A percentile compares a stretch with the other conserved stretches of the same genome.
Conservation (phyloP, 2,329 filamentous ascomycete genomes). For the Ophiobolus disseminans region DNA sequence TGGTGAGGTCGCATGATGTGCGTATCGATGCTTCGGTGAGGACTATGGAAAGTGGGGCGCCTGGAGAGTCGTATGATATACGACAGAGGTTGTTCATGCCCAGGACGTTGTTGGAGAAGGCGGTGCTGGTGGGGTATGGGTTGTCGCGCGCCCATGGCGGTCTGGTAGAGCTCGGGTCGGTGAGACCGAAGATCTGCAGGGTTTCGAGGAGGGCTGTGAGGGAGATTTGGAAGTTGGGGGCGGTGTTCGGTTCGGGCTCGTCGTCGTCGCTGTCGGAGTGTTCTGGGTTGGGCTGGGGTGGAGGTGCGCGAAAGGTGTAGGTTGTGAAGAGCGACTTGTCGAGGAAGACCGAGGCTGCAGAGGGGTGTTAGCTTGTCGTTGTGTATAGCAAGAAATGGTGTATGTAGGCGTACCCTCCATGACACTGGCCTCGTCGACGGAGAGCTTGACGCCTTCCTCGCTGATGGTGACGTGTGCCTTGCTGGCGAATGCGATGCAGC, state of each 20-base stretch:
- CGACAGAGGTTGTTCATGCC: constrained; percentile 87
- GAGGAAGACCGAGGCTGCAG: constrained; percentile 76
- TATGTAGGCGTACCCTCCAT: constrained; percentile 74
- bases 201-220: constrained; percentile 89
- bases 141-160: constrained; percentile 50
- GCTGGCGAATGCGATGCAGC: constrained; percentile 67
- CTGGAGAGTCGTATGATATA: constrained; percentile 76
- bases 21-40: constrained; percentile 81
- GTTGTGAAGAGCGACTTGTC: constrained; percentile 88
- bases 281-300: constrained; percentile 47
- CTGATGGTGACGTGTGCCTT: constrained; percentile 78
- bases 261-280: constrained; percentile 39
- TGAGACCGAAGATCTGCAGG: constrained; percentile 88
- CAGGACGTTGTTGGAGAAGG: constrained; percentile 82
- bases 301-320: constrained; percentile 71
- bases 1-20: constrained; percentile 81
- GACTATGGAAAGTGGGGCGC: constrained; percentile 81
- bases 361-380: constrained; percentile 11
- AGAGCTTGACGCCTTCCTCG: constrained; percentile 83
- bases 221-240: constrained; percentile 84
- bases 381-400: background rate
- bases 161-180: constrained; percentile 50
- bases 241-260: constrained; percentile 51
- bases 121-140: constrained; percentile 66
- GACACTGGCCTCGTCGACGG: constrained; percentile 84